Evolutionary conservation across 1,284 basidiomycete species (phyloP), one percentile per base, ranked within the genome.

Genomic region (Violaceomyces palustris): DNA sequence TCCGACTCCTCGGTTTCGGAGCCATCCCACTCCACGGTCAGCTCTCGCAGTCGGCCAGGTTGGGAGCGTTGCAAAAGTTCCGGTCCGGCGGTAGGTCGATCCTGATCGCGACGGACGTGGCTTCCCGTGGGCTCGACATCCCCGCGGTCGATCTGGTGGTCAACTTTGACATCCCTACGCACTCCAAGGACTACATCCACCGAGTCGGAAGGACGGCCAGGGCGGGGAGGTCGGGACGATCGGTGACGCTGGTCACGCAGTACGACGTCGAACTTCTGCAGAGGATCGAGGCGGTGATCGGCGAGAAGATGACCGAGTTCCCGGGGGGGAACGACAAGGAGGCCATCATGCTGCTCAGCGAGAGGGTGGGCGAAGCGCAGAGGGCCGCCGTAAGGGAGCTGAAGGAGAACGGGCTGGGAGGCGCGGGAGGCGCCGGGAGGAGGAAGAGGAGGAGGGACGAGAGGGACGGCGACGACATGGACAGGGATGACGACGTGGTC

Each of bases 151-250:
- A 99, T 71, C 78, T 92, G 29, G 93, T 99, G 40, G 88, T 99
- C 76, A 98, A 99, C 76, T 99, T 89, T 74, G 93, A 98, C 74
- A 87, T 97, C 53, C 94, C 94, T 1, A 89, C 90, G 6, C 89
- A 98, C 74, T 97, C 92, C 22, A 98, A 98, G 78, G 94, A 98
- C 75, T 99, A 98, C 74, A 96, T 99, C 45, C 94, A 99, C 74
- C 84, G 94, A 45, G 94, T 99, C 15, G 94, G 94, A 26, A 83
- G 94, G 55, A 98, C 94, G 24, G 94, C 94, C 3, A 85, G 94
- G 73, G 94, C 94, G 0, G 94, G 94, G 12, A 82, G 94, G 31
- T 83, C 88, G 2, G 94, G 94, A 31, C 96, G 96, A 76, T 86
- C 88, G 1, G 87, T 98, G 61, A 96, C 94, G 10, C 80, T 99